Conservation (phyloP, 2,329 filamentous ascomycete species). For the Pyrenophora teres region DNA sequence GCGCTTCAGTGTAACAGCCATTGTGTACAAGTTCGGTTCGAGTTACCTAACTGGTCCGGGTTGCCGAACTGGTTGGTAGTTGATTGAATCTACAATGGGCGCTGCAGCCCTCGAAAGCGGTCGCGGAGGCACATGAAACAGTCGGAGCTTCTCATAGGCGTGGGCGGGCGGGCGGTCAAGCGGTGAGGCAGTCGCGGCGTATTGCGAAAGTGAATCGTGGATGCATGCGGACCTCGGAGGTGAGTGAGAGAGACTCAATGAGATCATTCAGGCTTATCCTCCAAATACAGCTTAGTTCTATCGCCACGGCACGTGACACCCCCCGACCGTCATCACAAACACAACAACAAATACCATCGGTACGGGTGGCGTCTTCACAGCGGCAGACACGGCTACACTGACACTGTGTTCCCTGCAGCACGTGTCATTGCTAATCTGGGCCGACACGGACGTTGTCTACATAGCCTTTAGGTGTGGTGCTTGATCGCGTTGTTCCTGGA, state of each 20-base stretch:
- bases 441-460: background rate
- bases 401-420: background rate
- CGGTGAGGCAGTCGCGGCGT: background rate
- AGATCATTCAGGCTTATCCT: slow-evolving; percentile 5
- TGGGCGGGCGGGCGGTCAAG: no score
- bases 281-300: slow-evolving; percentile 4
- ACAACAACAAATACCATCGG: background rate
- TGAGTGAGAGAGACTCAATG: slow-evolving; percentile 4
- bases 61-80: background rate
- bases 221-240: slow-evolving; percentile 13
- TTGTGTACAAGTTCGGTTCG: slow-evolving; percentile 15
- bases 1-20: slow-evolving; percentile 42
- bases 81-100: slow-evolving; percentile 1
- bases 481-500: slow-evolving; percentile 1
- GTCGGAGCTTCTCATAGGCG: no score
- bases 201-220: slow-evolving; percentile 8
- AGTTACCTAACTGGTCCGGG: background rate
- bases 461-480: background rate
- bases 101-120: slow-evolving; percentile 3
- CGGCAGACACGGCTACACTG: no score
- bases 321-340: no score
- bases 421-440: background rate
- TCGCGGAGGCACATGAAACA: slow-evolving; percentile 6
- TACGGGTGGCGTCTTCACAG: background rate
- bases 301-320: slow-evolving; percentile 10